These are phyloP conservation scores for Aegilops bicornis DNA, from an alignment of 176 grass and related monocot genomes.

Conservation along the genomic window DNA sequence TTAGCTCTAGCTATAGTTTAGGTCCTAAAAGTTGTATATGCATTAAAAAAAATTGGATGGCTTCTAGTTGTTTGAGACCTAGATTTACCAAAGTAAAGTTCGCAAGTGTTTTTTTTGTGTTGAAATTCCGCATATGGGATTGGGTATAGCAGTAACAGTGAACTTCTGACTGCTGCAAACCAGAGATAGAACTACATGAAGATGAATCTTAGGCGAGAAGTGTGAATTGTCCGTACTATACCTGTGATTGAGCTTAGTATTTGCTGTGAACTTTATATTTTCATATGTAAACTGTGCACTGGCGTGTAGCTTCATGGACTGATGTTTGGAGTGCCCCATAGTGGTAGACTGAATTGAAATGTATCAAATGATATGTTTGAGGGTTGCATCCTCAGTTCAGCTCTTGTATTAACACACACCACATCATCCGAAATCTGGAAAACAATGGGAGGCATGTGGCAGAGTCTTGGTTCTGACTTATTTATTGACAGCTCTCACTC, in stretches of 20 bases:
- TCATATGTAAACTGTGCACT: neutral
- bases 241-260: neutral
- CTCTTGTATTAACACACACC: neutral
- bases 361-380: neutral
- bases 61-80: neutral
- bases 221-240: neutral
- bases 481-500: conserved; percentile 2
- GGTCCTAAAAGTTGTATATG: neutral
- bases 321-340: neutral
- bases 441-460: neutral
- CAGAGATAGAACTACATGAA: neutral
- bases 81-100: neutral
- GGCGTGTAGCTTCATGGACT: neutral
- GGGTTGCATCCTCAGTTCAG: neutral
- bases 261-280: neutral
- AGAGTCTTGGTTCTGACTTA: neutral
- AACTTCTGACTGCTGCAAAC: neutral
- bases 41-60: neutral
- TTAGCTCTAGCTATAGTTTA: neutral
- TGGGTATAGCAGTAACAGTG: neutral
- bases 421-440: neutral
- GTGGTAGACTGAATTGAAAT: neutral
- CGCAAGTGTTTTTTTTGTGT: neutral
- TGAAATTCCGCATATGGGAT: neutral
- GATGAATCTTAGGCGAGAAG: neutral